Base-by-base conservation (phyloP, 2,329 filamentous ascomycete genomes). In the Penicillium vulpinum region DNA sequence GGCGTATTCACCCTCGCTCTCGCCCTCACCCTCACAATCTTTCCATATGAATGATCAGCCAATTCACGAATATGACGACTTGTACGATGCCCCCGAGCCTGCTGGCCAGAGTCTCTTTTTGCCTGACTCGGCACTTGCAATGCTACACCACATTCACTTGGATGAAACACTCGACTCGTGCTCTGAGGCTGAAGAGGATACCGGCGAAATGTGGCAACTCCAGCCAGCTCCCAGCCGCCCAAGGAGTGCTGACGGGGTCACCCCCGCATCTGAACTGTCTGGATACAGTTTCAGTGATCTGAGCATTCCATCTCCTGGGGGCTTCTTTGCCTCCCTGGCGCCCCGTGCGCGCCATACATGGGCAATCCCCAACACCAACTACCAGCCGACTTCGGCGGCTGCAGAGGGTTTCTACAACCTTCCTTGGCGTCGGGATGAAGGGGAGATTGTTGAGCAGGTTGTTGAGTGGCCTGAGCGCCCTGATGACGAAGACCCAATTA, bases 331-430 rank as follows among this genome's bases (percentile, higher is more conserved):
- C 2, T 91, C 89, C 0, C 83, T 97, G 28, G 90, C 89, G 36
- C 85, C 88, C 4, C 84, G 85, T 51, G 86, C 88, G 36, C 86
- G 92, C 51, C 86, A 88, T 68, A 94, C 92, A 13, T 97, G 93
- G 93, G 86, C 91, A 67, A 78, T 88, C 58, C 80, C 82, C 11
- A 77, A 77, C 28, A 77, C 74, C 63, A 80, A 81, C 21, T 81
- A 83, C 13, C 81, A 84, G 8, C 92, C 92, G 1, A 93, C 91
- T 0, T 96, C 93, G 1, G 91, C 91, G 29, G 92, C 89, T n/a
- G 93, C 93, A 10, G 91, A 96, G 71, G 86, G 89, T 61, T 97
- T 97, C 69, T 97, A 97, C 77, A 87, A 88, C 61, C 83, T 88
- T 28, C 92, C 92, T 3, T 97, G 92, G 88, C 82, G 80, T 62